Evolutionary conservation across 768 basidiomycete species (phyloP).

Genomic region (Lyophyllum decastes): DNA sequence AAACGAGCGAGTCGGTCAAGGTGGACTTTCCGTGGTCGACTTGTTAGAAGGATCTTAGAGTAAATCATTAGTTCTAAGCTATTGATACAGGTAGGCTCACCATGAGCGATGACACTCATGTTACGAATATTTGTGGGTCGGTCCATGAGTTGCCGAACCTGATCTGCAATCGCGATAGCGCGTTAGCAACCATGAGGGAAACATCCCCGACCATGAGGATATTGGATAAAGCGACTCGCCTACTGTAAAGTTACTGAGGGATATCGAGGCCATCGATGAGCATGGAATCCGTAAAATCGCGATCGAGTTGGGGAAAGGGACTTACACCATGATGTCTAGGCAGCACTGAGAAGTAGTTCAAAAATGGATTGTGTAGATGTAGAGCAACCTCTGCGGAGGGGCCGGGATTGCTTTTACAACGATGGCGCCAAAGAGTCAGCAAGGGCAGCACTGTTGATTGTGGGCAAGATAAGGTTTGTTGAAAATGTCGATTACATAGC

Average conservation of each 20-base stretch:
- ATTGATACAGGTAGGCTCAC: slow-evolving; percentile 40
- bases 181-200: background rate
- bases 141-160: slow-evolving; percentile 89
- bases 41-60: slow-evolving; percentile 25
- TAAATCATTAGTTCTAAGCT: slow-evolving; percentile 5
- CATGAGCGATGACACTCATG: slow-evolving; percentile 94
- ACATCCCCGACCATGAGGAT: slow-evolving; percentile 1
- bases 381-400: slow-evolving; percentile 26
- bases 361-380: slow-evolving; percentile 15
- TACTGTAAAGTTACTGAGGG: slow-evolving; percentile 82
- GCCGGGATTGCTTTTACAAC: slow-evolving; percentile 34
- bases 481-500: slow-evolving; percentile 29
- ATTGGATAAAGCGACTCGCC: slow-evolving; percentile 48
- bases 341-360: slow-evolving; percentile 32
- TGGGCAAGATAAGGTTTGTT: slow-evolving; percentile 36
- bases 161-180: slow-evolving; percentile 47
- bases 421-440: slow-evolving; percentile 20
- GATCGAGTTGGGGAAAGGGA: slow-evolving; percentile 23
- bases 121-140: slow-evolving; percentile 90
- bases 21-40: slow-evolving; percentile 99
- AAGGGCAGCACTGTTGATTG: slow-evolving; percentile 37
- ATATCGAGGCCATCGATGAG: slow-evolving; percentile 34
- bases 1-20: slow-evolving; percentile 97
- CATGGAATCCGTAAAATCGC: slow-evolving; percentile 13
- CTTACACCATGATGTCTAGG: slow-evolving; percentile 82